phyloP scores from a whole-genome alignment of 2,329 filamentous ascomycete species.

The Drechslerella coelobrocha region DNA sequence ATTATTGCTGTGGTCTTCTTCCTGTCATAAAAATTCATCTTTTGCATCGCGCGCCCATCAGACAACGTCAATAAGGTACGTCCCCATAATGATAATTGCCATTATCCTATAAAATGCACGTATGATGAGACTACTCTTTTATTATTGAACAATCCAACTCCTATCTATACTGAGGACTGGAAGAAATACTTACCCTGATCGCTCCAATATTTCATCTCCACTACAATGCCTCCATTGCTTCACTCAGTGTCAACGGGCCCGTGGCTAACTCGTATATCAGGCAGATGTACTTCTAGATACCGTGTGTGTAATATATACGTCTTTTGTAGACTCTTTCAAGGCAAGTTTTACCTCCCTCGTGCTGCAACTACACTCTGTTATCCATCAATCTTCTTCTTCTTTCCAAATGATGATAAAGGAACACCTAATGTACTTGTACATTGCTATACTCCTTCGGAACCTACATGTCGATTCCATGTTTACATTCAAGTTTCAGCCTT shows the following conservation, averaged over 20 bases:
- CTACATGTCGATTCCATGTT: slow-evolving; percentile 55
- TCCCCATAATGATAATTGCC: slow-evolving; percentile 7
- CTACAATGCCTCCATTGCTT: slow-evolving; percentile 10
- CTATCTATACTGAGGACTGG: slow-evolving; percentile 56
- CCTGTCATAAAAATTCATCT: background rate
- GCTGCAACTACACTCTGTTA: background rate
- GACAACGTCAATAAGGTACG: slow-evolving; percentile 1
- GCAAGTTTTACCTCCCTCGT: slow-evolving; percentile 54
- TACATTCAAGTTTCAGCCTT: slow-evolving; percentile 61
- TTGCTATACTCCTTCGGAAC: slow-evolving; percentile 54
- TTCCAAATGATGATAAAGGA: slow-evolving; percentile 49
- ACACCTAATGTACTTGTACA: slow-evolving; percentile 31
- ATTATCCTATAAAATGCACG: slow-evolving; percentile 12
- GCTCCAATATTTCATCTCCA: slow-evolving; percentile 40
- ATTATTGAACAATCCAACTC: slow-evolving; percentile 61
- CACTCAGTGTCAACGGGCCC: slow-evolving; percentile 1
- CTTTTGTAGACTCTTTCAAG: slow-evolving; percentile 51
- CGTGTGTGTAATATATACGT: background rate
- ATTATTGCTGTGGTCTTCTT: background rate
- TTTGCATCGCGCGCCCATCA: background rate
- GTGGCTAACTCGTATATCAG: background rate
- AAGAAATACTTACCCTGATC: slow-evolving; percentile 58
- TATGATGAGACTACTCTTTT: slow-evolving; percentile 58
- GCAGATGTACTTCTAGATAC: slow-evolving; percentile 5
- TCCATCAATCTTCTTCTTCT: background rate